A percentile compares a stretch with the other conserved stretches of the same genome.
Evolutionary conservation across 148 eudicot species (phyloP).

Genomic region (Silene uniflora): DNA sequence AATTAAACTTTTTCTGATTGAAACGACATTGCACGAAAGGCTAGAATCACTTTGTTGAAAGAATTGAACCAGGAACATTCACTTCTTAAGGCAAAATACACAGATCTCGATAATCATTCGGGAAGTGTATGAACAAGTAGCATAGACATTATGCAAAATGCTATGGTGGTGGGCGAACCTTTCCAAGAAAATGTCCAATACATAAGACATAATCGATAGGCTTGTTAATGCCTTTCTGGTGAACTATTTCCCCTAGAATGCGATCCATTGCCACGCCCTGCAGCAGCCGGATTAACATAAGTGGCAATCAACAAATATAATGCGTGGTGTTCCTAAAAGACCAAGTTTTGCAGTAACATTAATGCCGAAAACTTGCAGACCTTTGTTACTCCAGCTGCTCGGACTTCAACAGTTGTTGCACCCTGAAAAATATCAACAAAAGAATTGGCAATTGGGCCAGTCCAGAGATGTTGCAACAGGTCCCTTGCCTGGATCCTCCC

Average conservation of each 20-base stretch:
- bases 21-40: too few relatives aligned
- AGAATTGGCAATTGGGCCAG: constrained; percentile 80
- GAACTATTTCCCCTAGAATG: constrained; percentile 67
- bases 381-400: constrained; percentile 81
- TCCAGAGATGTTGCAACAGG: constrained; percentile 75
- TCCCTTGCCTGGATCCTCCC: constrained; percentile 79
- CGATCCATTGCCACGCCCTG: constrained; percentile 81
- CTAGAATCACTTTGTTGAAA: too few relatives aligned
- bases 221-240: constrained; percentile 39
- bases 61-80: too few relatives aligned
- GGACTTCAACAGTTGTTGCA: constrained; percentile 70
- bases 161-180: constrained; percentile 37
- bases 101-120: not conserved
- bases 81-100: too few relatives aligned
- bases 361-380: constrained; percentile 18
- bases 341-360: not conserved
- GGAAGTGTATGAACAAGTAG: too few relatives aligned
- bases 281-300: not conserved
- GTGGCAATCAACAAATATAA: not conserved
- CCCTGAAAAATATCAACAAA: constrained; percentile 79
- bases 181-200: constrained; percentile 71
- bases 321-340: not conserved
- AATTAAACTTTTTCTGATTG: too few relatives aligned
- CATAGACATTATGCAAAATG: too few relatives aligned
- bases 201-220: constrained; percentile 81